Evolutionary conservation across 129 eudicot genomes (phyloP), one percentile per base, ranked within the genome.

Genomic region (Escallonia rubra): DNA sequence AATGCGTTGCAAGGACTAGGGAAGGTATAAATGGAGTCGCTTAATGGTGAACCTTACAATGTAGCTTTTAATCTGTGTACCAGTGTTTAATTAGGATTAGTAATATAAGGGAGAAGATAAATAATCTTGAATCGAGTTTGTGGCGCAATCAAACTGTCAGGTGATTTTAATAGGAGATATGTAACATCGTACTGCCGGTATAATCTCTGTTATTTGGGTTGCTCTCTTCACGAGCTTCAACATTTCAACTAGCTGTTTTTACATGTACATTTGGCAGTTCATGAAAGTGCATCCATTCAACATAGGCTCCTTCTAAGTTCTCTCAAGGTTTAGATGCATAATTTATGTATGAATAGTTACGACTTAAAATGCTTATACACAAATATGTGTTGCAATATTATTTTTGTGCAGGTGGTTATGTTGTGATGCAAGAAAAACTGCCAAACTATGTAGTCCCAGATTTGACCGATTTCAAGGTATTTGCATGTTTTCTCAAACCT

Each of bases 391-490:
- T 50, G 55, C 43, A 43, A 41, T 60, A 50, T 34, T 16, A 61
- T 81, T 38, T 53, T 38, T 51, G 14, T 79, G 73, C 73, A 89
- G 96, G 96, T 73, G 90, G 93, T 50, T 85, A 85, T 71, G 96
- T 89, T 43, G 84, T 89, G 75, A 78, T 81, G 78, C 90, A 83
- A 69, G 90, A 86, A 74, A 89, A 86, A 69, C 54, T 89, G 58
- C 96, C 96, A 48, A 83, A 78, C 75, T 89, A 86, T 79, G 86
- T 86, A 12, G 94, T 89, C n/a, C 96, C 96, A 23, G 94, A 89
- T 89, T 74, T 89, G 71, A 89, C 96, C 0, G 90, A 85, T 73
- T 86, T 86, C 73, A 86, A 89, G 96, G 96, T 89, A 77, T 16
- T 8, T 50, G 12, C 73, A 38, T 42, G 6, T 61, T 50, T 46